Percentiles rank a stretch among this genome's conserved stretches.
Conservation (phyloP, 169 alveolate species). For the Sarcocystis neurona region DNA sequence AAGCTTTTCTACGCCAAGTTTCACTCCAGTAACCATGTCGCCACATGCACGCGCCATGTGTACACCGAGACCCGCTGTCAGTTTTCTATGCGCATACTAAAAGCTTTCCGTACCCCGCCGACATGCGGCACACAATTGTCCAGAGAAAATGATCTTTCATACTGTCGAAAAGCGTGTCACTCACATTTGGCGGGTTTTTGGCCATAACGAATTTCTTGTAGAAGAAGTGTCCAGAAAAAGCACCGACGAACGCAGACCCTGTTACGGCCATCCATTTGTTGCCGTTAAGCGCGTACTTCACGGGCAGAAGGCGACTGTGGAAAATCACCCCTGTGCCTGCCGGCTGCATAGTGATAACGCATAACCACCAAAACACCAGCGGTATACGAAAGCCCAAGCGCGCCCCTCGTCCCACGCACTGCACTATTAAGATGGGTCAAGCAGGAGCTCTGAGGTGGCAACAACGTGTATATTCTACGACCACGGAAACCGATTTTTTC, state of each 20-base stretch:
- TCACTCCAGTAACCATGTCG: no score
- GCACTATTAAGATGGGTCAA: neutral
- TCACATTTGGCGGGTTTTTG: constrained; percentile 63
- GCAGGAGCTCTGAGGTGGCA: neutral
- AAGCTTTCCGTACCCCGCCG: no score
- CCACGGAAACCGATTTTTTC: neutral
- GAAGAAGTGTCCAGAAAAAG: constrained; percentile 63
- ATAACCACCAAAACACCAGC: neutral
- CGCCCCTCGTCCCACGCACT: neutral
- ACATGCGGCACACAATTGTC: no score
- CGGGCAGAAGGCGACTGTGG: constrained; percentile 45
- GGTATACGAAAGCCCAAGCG: neutral
- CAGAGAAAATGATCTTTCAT: no score
- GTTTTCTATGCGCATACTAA: neutral
- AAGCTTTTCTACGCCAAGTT: no score
- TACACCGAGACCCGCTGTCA: no score
- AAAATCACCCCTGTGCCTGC: constrained; percentile 65
- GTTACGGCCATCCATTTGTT: constrained; percentile 60
- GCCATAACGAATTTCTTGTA: constrained; percentile 50
- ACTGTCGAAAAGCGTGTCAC: neutral
- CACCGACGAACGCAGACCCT: constrained; percentile 56
- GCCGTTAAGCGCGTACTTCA: constrained; percentile 59
- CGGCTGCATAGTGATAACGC: constrained; percentile 45
- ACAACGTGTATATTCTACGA: neutral
- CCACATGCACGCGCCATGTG: no score